A percentile compares a stretch with the other conserved stretches of the same genome.
These are phyloP conservation scores for Hypoxylon sp. DNA, from an alignment of 2,329 filamentous ascomycete genomes.

Conservation along the genomic window DNA sequence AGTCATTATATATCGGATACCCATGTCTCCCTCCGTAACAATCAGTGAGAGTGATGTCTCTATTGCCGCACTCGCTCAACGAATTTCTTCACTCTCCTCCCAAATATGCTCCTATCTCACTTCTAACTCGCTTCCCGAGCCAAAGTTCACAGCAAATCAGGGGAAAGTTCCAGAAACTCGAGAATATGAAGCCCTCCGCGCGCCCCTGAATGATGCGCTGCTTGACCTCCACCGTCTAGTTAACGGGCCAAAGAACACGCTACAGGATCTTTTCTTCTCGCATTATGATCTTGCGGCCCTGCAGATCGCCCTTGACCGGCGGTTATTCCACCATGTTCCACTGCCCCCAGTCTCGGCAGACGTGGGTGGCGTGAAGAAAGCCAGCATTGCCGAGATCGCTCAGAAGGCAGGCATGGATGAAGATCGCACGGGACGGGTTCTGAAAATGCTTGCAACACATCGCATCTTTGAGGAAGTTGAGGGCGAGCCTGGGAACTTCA, in stretches of 20 bases:
- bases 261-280: slow-evolving; percentile 32
- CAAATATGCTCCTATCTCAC: not conserved
- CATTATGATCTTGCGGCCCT: slow-evolving; percentile 45
- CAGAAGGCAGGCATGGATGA: slow-evolving; percentile 44
- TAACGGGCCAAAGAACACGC: not conserved
- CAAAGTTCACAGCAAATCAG: not conserved
- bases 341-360: not conserved
- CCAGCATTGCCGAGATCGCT: not conserved
- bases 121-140: not conserved
- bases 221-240: slow-evolving; percentile 3
- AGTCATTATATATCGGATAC: not conserved
- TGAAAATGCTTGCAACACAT: slow-evolving; percentile 48
- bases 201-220: slow-evolving; percentile 1
- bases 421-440: slow-evolving; percentile 42
- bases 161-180: not conserved
- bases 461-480: slow-evolving; percentile 48
- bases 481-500: slow-evolving; percentile 37
- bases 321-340: slow-evolving; percentile 42
- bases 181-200: not conserved
- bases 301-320: slow-evolving; percentile 43
- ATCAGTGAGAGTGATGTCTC: not conserved
- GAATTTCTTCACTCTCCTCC: not conserved
- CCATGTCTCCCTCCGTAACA: not conserved
- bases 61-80: not conserved
- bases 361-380: not conserved